Conservation (phyloP, 257 asterid genomes). For the Nicotiana otophora region DNA sequence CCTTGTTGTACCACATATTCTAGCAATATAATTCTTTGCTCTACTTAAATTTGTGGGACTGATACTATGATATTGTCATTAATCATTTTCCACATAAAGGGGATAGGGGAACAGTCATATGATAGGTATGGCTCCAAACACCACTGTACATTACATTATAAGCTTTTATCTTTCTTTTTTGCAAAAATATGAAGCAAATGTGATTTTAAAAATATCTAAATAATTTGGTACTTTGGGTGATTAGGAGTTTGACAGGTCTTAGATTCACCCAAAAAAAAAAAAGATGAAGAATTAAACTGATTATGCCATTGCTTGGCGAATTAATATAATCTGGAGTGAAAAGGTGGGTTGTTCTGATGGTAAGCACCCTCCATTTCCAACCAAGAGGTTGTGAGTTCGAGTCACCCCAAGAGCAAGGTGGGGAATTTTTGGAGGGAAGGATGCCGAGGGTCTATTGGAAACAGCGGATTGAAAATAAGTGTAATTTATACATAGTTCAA, state of each 20-base stretch:
- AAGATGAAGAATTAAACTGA: too few species aligned
- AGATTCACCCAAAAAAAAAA: too few species aligned
- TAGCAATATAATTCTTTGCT: slow-evolving; percentile 1
- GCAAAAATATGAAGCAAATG: background rate
- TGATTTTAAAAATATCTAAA: background rate
- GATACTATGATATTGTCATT: background rate
- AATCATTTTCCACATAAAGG: background rate
- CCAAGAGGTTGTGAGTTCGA: too few species aligned
- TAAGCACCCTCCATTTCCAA: too few species aligned
- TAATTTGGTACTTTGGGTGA: background rate
- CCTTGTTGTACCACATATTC: slow-evolving; percentile 16
- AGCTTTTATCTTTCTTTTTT: background rate
- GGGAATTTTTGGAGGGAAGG: too few species aligned
- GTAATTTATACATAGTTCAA: too few species aligned
- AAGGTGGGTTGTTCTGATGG: too few species aligned
- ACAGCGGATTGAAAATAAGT: too few species aligned
- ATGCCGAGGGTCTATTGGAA: too few species aligned
- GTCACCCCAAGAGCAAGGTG: too few species aligned
- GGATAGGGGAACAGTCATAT: background rate
- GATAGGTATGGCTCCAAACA: background rate
- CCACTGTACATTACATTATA: background rate
- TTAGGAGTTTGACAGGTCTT: background rate
- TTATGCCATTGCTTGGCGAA: too few species aligned
- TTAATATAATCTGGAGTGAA: too few species aligned
- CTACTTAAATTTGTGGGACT: slow-evolving; percentile 7